Conservation (phyloP, 495 filamentous ascomycete genomes). For the Penicillium cataractarum region DNA sequence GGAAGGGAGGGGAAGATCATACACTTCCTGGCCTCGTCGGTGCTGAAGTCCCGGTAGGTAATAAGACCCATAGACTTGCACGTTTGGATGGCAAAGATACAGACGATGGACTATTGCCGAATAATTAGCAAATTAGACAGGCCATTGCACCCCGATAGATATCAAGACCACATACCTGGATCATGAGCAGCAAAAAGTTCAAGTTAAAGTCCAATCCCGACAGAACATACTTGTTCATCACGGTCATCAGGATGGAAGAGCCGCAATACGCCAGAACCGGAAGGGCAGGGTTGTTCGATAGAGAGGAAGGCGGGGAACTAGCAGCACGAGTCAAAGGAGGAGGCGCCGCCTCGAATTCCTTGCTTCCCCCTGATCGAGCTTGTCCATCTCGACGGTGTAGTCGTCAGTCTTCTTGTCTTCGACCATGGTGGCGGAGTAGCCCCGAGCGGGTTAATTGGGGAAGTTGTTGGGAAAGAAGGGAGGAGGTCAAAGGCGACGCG, state of each 20-base stretch:
- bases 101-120: constrained; percentile 77
- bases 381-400: constrained; percentile 71
- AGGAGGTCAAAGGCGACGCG: constrained; percentile 1
- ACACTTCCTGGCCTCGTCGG: constrained; percentile 92
- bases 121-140: constrained; percentile 14
- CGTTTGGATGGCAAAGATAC: constrained; percentile 81
- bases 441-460: neutral
- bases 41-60: constrained; percentile 86
- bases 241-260: constrained; percentile 96
- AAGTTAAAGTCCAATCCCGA: constrained; percentile 91
- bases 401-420: constrained; percentile 89
- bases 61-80: constrained; percentile 86
- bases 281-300: constrained; percentile 72
- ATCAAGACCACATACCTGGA: constrained; percentile 71
- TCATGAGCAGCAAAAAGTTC: constrained; percentile 90
- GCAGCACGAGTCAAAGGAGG: constrained; percentile 44
- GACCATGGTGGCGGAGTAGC: constrained; percentile 51
- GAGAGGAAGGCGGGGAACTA: constrained; percentile 30
- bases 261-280: constrained; percentile 90
- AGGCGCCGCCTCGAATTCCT: constrained; percentile 52
- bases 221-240: constrained; percentile 98
- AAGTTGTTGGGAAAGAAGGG: constrained; percentile 2
- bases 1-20: constrained; percentile 29
- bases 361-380: constrained; percentile 64
- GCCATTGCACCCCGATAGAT: neutral